phyloP scores from a whole-genome alignment of 2,329 filamentous ascomycete genomes.

The Hymenoscyphus salicellus region DNA sequence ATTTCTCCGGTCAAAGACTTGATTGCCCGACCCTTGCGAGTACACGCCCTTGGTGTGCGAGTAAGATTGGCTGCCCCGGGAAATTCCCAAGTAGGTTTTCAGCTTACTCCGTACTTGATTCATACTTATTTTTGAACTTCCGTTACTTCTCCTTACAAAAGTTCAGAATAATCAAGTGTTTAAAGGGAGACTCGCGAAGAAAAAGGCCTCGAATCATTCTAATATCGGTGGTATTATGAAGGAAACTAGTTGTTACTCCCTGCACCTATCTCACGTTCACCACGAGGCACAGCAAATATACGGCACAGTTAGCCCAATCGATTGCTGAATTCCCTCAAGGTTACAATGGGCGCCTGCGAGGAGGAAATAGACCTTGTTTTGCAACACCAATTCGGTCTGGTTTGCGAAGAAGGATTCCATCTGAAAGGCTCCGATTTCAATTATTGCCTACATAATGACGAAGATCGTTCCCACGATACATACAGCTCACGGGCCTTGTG shows the following conservation, averaged over 20 bases:
- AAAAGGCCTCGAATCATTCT: neutral
- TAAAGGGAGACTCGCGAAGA: neutral
- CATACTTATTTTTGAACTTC: neutral
- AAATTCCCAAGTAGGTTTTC: neutral
- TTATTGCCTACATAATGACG: slow-evolving; percentile 1
- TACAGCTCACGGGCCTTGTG: neutral
- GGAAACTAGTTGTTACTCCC: neutral
- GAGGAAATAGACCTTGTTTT: neutral
- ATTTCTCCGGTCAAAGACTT: neutral
- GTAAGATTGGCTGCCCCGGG: neutral
- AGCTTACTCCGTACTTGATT: neutral
- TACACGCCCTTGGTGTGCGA: no score
- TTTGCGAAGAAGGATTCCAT: neutral
- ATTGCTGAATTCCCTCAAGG: neutral
- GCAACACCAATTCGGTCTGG: neutral
- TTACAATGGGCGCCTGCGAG: neutral
- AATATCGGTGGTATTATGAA: neutral
- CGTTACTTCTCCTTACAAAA: neutral
- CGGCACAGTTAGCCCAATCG: neutral
- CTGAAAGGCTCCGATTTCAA: neutral
- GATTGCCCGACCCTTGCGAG: neutral
- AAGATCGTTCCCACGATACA: neutral
- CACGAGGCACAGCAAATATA: neutral
- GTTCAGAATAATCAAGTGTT: neutral
- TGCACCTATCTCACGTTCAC: no score